Conservation (phyloP, 257 asterid genomes). For the Linaria vulgaris region DNA sequence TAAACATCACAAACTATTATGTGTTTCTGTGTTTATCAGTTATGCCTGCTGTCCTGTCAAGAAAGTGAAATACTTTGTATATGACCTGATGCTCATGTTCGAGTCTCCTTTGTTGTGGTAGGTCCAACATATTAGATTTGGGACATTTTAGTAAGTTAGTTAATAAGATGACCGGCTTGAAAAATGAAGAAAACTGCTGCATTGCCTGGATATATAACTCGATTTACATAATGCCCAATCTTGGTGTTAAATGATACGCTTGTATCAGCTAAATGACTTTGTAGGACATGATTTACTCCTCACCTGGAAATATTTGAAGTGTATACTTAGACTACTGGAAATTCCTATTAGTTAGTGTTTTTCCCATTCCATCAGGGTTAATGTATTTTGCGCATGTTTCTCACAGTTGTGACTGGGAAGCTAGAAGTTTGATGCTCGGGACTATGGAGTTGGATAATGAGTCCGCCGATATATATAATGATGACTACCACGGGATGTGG, state of each 20-base stretch:
- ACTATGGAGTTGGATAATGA: conserved; percentile 34
- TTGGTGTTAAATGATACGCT: conserved; percentile 3
- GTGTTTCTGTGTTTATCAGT: conserved; percentile 1
- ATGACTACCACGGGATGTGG: conserved; percentile 53
- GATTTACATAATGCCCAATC: neutral
- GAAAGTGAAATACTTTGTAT: too few relatives aligned
- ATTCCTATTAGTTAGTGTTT: neutral
- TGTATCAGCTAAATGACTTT: conserved; percentile 7
- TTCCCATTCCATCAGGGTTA: conserved; percentile 23
- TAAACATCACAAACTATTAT: neutral
- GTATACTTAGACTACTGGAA: conserved; percentile 1
- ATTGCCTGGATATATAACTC: conserved; percentile 15
- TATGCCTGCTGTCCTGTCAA: neutral
- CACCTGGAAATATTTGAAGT: neutral
- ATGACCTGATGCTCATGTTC: conserved; percentile 10
- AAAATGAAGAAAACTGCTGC: conserved; percentile 4
- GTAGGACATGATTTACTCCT: conserved; percentile 1
- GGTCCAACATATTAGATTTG: conserved; percentile 12
- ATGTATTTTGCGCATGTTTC: conserved; percentile 28
- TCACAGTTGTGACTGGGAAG: conserved; percentile 90
- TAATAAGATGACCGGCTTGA: neutral
- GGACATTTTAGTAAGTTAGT: conserved; percentile 5
- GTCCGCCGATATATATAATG: conserved; percentile 33
- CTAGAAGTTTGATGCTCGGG: conserved; percentile 57
- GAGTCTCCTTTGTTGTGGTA: conserved; percentile 4